Percentiles rank a stretch among this genome's conserved stretches.
phyloP scores from a whole-genome alignment of 345 rosid species.

The Iberis pinnata region DNA sequence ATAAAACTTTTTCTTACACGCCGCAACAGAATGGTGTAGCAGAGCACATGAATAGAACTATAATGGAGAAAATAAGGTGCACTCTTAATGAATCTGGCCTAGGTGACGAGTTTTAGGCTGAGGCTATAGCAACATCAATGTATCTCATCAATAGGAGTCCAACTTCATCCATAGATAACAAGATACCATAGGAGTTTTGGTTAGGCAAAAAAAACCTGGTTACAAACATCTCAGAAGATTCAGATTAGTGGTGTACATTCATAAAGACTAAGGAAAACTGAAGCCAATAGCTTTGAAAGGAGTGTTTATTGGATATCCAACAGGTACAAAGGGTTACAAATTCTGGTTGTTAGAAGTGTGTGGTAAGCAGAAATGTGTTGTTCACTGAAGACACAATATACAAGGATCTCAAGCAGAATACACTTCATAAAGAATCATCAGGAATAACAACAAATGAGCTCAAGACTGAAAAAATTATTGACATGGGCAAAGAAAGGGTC shows the following conservation, averaged over 20 bases:
- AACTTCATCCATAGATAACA: not conserved
- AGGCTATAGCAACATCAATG: not conserved
- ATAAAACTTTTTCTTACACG: not conserved
- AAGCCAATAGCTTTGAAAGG: too few species aligned
- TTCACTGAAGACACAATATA: too few species aligned
- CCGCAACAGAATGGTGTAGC: not conserved
- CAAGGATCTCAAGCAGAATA: too few species aligned
- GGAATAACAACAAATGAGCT: too few species aligned
- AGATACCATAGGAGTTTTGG: not conserved
- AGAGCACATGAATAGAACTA: not conserved
- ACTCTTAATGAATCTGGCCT: not conserved
- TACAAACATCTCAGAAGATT: not conserved
- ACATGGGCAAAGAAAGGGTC: too few species aligned
- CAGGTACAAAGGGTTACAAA: too few species aligned
- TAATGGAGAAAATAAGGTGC: not conserved
- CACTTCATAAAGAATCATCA: too few species aligned
- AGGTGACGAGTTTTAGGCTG: not conserved
- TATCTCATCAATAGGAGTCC: not conserved
- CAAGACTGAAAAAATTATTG: too few species aligned
- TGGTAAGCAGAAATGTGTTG: too few species aligned
- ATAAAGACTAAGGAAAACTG: not conserved
- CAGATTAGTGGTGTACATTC: not conserved
- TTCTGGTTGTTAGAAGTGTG: too few species aligned
- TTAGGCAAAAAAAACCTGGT: not conserved
- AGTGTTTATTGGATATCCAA: too few species aligned